These are phyloP conservation scores for Neopestalotiopsis rosae DNA, from an alignment of 2,329 filamentous ascomycete genomes.

Conservation along the genomic window DNA sequence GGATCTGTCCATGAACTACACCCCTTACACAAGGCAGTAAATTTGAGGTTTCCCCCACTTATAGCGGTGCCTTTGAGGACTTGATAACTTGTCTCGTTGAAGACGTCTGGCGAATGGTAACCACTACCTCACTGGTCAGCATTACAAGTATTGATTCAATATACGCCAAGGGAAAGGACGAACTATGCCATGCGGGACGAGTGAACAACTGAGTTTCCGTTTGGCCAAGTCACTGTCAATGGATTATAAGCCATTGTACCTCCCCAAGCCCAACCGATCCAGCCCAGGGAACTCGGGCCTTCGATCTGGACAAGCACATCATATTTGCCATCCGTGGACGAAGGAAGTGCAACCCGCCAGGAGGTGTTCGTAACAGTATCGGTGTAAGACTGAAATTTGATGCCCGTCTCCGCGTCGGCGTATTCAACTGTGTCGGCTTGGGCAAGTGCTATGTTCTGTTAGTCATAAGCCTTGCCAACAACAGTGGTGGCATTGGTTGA, in stretches of 20 bases:
- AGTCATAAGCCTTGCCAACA: background rate
- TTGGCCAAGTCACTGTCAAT: constrained; percentile 45
- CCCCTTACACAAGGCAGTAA: constrained; percentile 42
- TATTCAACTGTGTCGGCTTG: constrained; percentile 41
- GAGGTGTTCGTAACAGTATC: constrained; percentile 39
- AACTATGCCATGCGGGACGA: constrained; percentile 47
- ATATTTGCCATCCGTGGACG: constrained; percentile 36
- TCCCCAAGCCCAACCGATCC: constrained; percentile 48
- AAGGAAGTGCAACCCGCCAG: constrained; percentile 41
- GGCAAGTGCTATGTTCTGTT: constrained; percentile 15
- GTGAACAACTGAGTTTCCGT: constrained; percentile 40
- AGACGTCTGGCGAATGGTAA: constrained; percentile 39
- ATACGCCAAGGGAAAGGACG: constrained; percentile 21
- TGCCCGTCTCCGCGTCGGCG: constrained; percentile 43
- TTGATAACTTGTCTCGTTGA: constrained; percentile 38
- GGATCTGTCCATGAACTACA: constrained; percentile 49
- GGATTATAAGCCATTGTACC: constrained; percentile 48
- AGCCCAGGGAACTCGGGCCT: constrained; percentile 42
- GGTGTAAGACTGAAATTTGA: constrained; percentile 49
- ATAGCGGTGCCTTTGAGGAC: constrained; percentile 40
- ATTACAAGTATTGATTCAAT: background rate
- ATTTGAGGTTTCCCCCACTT: constrained; percentile 41
- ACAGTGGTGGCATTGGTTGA: background rate
- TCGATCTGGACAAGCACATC: constrained; percentile 46
- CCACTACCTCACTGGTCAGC: constrained; percentile 31